These are phyloP conservation scores for Auricularia auricula-judae DNA, from an alignment of 768 basidiomycete genomes.

Conservation along the genomic window DNA sequence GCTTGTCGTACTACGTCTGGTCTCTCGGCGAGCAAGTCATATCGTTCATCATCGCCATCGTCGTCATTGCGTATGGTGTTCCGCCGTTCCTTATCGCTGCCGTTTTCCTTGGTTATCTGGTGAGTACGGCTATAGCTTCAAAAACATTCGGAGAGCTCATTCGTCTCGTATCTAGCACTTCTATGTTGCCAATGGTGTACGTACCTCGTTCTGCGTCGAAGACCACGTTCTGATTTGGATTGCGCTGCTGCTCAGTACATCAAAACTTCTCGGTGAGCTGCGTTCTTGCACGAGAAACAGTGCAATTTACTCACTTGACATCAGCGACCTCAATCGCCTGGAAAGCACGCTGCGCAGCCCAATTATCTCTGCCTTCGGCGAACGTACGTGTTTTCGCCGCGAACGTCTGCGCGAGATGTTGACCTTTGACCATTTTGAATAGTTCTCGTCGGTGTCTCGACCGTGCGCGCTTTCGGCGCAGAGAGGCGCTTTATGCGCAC, in stretches of 20 bases:
- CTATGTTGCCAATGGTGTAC: not conserved
- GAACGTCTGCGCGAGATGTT: not conserved
- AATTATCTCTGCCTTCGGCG: constrained; percentile 10
- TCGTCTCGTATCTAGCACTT: not conserved
- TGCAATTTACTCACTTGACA: constrained; percentile 11
- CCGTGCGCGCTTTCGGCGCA: constrained; percentile 9
- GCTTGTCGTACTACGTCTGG: constrained; percentile 14
- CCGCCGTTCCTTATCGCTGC: constrained; percentile 6
- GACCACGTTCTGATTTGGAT: not conserved
- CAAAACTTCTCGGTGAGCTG: not conserved
- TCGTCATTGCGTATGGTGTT: constrained; percentile 12
- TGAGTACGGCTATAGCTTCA: not conserved
- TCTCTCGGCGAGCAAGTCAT: constrained; percentile 20
- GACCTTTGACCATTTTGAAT: constrained; percentile 4
- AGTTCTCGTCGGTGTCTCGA: constrained; percentile 19
- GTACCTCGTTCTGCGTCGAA: not conserved
- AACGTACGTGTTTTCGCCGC: not conserved
- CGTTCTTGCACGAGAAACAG: not conserved
- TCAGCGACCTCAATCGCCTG: constrained; percentile 21
- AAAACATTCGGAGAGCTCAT: not conserved
- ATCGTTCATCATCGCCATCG: not conserved
- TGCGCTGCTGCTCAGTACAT: not conserved
- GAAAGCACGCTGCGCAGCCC: constrained; percentile 21
- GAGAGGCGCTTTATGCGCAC: constrained; percentile 6
- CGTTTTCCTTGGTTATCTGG: constrained; percentile 1